Evolutionary conservation across 2,329 filamentous ascomycete genomes (phyloP).

Genomic region (Pseudocercospora musae): DNA sequence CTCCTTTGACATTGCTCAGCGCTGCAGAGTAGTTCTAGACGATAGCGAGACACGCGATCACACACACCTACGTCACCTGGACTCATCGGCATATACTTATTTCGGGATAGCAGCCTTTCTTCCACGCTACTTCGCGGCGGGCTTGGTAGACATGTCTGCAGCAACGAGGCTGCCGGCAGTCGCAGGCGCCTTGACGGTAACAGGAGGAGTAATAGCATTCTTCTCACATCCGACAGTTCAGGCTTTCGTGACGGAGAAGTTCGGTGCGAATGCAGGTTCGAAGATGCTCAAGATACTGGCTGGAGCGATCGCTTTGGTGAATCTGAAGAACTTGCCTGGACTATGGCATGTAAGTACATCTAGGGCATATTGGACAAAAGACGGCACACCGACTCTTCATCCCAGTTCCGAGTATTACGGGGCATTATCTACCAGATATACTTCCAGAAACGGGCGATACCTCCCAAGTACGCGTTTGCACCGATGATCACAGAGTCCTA

Average conservation of each 20-base stretch:
- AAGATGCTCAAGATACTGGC: conserved; percentile 24
- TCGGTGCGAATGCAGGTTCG: conserved; percentile 22
- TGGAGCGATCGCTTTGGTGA: conserved; percentile 54
- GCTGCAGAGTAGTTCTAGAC: background rate
- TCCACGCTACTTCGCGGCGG: background rate
- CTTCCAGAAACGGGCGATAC: conserved; percentile 38
- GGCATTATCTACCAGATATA: conserved; percentile 48
- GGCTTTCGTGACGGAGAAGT: conserved; percentile 23
- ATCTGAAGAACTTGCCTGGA: conserved; percentile 71
- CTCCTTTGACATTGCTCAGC: background rate
- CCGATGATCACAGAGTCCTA: conserved; percentile 65
- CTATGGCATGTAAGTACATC: conserved; percentile 64
- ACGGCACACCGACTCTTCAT: background rate
- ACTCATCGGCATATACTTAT: background rate
- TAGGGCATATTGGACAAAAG: background rate
- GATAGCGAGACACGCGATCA: background rate
- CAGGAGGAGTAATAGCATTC: conserved; percentile 24
- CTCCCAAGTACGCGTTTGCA: conserved; percentile 65
- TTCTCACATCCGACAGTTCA: conserved; percentile 28
- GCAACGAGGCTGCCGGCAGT: conserved; percentile 31
- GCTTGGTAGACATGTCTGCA: conserved; percentile 31
- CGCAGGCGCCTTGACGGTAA: conserved; percentile 28
- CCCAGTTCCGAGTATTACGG: conserved; percentile 45
- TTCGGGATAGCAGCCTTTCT: background rate
- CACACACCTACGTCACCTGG: background rate